phyloP scores from a whole-genome alignment of 2,329 filamentous ascomycete genomes.

The Pyrenophora tritici-repentis region DNA sequence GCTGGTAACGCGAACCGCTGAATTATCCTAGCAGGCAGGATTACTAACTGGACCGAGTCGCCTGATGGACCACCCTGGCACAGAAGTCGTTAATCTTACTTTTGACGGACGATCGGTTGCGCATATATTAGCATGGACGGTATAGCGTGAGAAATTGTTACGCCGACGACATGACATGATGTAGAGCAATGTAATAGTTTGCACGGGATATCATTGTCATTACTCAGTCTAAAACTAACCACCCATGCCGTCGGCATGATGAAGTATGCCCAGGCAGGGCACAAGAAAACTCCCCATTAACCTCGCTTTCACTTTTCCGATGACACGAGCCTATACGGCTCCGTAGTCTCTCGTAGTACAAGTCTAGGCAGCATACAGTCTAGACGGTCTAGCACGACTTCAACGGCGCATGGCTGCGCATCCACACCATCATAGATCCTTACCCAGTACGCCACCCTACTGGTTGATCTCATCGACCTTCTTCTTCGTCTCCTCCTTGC shows the following conservation, averaged over 20 bases:
- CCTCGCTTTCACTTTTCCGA: conserved; percentile 8
- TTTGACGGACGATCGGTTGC: too few species aligned
- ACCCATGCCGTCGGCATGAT: not conserved
- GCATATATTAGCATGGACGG: too few species aligned
- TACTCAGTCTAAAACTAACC: conserved; percentile 7
- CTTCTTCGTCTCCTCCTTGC: conserved; percentile 40
- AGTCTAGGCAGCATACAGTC: not conserved
- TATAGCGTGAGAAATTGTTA: too few species aligned
- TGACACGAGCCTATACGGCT: not conserved
- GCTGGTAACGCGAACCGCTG: too few species aligned
- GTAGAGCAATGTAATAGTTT: too few species aligned
- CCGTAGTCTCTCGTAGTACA: not conserved
- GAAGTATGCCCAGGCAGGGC: not conserved
- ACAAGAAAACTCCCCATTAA: conserved; percentile 1
- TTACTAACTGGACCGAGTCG: too few species aligned
- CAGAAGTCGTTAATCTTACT: too few species aligned
- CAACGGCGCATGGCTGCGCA: not conserved
- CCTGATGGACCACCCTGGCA: too few species aligned
- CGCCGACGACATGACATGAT: too few species aligned
- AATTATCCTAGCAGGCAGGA: not conserved
- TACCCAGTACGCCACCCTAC: conserved; percentile 17
- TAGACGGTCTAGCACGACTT: not conserved
- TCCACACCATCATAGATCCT: not conserved
- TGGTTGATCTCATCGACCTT: conserved; percentile 45
- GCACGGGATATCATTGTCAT: conserved; percentile 12